Conservation (phyloP, 2,329 filamentous ascomycete species). For the Zopfia rhizophila region DNA sequence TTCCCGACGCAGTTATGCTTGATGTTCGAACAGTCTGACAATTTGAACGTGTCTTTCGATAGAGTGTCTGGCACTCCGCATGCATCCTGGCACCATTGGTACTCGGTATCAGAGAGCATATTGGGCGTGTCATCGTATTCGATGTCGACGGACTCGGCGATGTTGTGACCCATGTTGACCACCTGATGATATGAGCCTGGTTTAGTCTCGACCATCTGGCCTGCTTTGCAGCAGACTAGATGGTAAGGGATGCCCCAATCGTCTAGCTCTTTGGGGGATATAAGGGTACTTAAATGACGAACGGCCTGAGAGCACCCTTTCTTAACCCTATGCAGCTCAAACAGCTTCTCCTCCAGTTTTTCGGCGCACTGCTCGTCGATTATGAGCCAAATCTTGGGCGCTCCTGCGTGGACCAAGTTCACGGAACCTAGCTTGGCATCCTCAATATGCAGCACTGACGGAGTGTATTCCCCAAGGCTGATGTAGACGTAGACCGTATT, state of each 20-base stretch:
- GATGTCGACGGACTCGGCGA: constrained; percentile 20
- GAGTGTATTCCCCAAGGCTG: constrained; percentile 8
- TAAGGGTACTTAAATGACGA: constrained; percentile 14
- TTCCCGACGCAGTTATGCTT: no score
- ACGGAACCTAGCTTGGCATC: constrained; percentile 17
- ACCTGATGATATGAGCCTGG: constrained; percentile 20
- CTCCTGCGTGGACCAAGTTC: constrained; percentile 20
- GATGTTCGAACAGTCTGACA: no score
- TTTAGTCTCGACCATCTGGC: constrained; percentile 18
- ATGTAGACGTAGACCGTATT: constrained; percentile 22
- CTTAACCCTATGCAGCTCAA: constrained; percentile 4
- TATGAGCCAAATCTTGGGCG: constrained; percentile 23
- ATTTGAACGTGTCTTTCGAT: no score
- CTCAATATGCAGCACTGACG: constrained; percentile 15
- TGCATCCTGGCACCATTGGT: no score
- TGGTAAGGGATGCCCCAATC: constrained; percentile 14
- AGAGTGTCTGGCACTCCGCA: no score
- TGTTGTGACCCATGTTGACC: constrained; percentile 18
- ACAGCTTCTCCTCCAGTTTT: constrained; percentile 12
- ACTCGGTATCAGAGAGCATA: constrained; percentile 9
- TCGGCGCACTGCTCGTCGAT: constrained; percentile 9
- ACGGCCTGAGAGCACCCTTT: constrained; percentile 21
- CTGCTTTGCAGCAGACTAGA: constrained; percentile 9
- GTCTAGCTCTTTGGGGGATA: constrained; percentile 14
- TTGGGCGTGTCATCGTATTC: constrained; percentile 13